These are phyloP conservation scores for Fallopia convolvulus DNA, from an alignment of 148 eudicot species.

Conservation along the genomic window DNA sequence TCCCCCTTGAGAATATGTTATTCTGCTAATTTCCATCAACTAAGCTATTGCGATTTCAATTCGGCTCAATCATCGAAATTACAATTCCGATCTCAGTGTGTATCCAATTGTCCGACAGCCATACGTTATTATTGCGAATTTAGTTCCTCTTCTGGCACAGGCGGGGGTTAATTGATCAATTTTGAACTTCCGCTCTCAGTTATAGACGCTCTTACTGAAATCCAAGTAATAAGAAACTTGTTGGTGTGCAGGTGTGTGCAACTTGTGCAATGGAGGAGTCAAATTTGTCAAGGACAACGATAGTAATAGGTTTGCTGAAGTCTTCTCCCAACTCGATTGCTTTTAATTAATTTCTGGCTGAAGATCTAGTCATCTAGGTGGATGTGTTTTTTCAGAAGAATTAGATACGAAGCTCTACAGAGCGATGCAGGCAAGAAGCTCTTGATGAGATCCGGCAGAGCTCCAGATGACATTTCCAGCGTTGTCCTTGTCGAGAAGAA, in stretches of 20 bases:
- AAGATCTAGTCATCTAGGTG: background rate
- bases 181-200: background rate
- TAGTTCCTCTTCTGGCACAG: background rate
- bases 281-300: conserved; percentile 88
- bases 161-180: background rate
- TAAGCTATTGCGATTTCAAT: background rate
- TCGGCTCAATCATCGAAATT: background rate
- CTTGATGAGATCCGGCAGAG: conserved; percentile 81
- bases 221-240: background rate
- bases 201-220: too few species aligned
- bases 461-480: conserved; percentile 97
- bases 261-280: conserved; percentile 97
- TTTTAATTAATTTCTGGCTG: background rate
- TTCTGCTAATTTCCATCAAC: background rate
- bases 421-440: conserved; percentile 83
- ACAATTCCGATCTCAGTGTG: background rate
- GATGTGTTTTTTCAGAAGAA: conserved; percentile 37
- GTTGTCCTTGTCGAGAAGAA: conserved; percentile 92
- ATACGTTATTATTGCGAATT: background rate
- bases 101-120: background rate
- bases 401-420: conserved; percentile 90
- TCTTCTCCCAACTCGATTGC: background rate
- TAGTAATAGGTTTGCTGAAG: conserved; percentile 36
- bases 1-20: too few species aligned
- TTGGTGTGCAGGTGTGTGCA: conserved; percentile 73